Base-by-base conservation (phyloP, 208 protist species). In the Wallacemonas sp. region DNA sequence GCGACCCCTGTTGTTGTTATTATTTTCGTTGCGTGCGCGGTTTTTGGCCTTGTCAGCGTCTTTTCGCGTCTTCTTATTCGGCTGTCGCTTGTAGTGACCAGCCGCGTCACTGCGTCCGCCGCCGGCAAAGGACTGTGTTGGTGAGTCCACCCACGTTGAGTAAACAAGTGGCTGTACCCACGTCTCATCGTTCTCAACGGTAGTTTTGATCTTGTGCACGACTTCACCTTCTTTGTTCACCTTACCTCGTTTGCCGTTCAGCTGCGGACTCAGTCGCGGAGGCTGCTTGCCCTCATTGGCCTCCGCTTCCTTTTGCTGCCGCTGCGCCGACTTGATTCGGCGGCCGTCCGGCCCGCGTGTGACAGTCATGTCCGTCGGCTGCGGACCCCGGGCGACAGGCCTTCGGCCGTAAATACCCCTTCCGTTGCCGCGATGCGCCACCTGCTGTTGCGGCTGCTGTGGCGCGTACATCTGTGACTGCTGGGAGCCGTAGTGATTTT, bases 341-440 rank as follows among this genome's bases (percentile, higher is more conserved):
- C 61, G 65, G 3, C 76, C 76, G 33, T 82, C 60, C 6, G 32
- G 41, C 22, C 73, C 57, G 0, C 80, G 71, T 0, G 72, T 81
- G 19, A 72, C 68, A 19, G 75, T 66, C 0, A 79, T 30, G 0
- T 34, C 61, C 1, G 54, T 67, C 21, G 80, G 80, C 64, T 86
- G 80, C 17, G 80, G 80, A 0, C 80, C 80, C 19, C 80, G 75
- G 15, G 76, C 66, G 9, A 86, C 76, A 2, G 68, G 55, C 27
- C 39, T 61, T 3, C 50, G 50, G 22, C 50, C 50, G 26, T 57
- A 38, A 15, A 48, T 5, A 33, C 37, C 32, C 5, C 39, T 15
- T 9, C 58, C 33, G 6, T 8, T 3, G 17, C 29, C 29, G 3
- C 58, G 37, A 33, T 44, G 44, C 32, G 9, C 15, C 12, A 13